A percentile compares a stretch with the other conserved stretches of the same genome.
These are phyloP conservation scores for Ceratobasidium sp. DNA, from an alignment of 1,284 basidiomycete genomes.

Conservation along the genomic window DNA sequence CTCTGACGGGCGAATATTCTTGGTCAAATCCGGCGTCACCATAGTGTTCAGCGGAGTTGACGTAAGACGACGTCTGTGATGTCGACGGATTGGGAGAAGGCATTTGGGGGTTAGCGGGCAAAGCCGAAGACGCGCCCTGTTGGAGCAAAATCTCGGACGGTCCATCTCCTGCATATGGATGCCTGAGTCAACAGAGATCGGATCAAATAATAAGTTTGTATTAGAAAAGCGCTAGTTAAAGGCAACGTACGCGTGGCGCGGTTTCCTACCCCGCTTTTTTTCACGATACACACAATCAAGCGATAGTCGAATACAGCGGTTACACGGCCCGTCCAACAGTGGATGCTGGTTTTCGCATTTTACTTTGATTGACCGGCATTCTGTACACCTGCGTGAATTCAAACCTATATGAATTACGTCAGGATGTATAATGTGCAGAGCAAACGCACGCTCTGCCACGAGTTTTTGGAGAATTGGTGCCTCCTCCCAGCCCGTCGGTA, in stretches of 20 bases:
- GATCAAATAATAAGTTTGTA: neutral
- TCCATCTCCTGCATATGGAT: constrained; percentile 35
- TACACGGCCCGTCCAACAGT: constrained; percentile 21
- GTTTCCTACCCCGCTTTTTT: constrained; percentile 40
- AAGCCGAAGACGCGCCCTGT: constrained; percentile 13
- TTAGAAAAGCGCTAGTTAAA: constrained; percentile 2
- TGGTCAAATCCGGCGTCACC: constrained; percentile 35
- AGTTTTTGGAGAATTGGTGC: constrained; percentile 1
- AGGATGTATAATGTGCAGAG: neutral
- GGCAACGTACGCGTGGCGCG: constrained; percentile 16
- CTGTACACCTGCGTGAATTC: constrained; percentile 9
- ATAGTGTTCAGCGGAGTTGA: constrained; percentile 22
- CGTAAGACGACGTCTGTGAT: constrained; percentile 36
- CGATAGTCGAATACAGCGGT: constrained; percentile 19
- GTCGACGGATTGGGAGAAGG: constrained; percentile 26
- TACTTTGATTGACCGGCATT: constrained; percentile 41
- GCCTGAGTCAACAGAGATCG: constrained; percentile 24
- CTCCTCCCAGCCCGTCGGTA: constrained; percentile 3
- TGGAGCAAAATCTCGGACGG: constrained; percentile 39
- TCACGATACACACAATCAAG: constrained; percentile 28
- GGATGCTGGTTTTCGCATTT: constrained; percentile 41
- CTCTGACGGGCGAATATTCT: constrained; percentile 28
- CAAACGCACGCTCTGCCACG: constrained; percentile 9
- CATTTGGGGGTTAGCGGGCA: neutral
- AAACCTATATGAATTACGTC: neutral